phyloP scores from a whole-genome alignment of 2,329 filamentous ascomycete species.

The Beauveria sp. region DNA sequence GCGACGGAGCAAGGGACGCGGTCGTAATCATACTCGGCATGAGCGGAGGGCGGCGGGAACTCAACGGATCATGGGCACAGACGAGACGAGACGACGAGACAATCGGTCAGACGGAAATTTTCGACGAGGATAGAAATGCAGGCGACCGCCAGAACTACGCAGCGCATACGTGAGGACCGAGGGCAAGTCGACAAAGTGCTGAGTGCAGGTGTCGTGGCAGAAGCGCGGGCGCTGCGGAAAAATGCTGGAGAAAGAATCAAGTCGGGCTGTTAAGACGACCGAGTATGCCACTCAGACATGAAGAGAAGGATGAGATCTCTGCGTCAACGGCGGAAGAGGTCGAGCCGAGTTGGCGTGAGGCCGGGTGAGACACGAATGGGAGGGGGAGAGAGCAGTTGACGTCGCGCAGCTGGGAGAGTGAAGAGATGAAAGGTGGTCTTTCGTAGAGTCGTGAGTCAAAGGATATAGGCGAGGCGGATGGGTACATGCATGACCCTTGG shows the following conservation, averaged over 20 bases:
- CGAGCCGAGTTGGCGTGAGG: conserved; percentile 2
- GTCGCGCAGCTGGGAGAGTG: not conserved
- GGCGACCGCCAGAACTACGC: not conserved
- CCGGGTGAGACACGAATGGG: conserved; percentile 6
- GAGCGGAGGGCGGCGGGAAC: not conserved
- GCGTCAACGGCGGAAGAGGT: conserved; percentile 3
- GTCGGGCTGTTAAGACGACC: not conserved
- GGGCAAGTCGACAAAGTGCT: not conserved
- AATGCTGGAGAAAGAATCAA: not conserved
- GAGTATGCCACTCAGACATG: conserved; percentile 1
- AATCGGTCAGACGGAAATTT: not conserved
- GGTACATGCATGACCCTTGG: not conserved
- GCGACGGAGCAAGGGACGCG: conserved; percentile 19
- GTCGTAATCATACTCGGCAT: conserved; percentile 22
- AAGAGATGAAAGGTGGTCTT: not conserved
- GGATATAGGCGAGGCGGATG: not conserved
- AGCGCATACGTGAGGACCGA: not conserved
- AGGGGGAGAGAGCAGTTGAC: not conserved
- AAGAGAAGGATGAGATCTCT: not conserved
- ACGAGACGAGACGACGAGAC: not conserved
- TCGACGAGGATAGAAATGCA: not conserved
- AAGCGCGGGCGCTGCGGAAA: not conserved
- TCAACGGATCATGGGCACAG: not conserved
- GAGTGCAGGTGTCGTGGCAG: not conserved
- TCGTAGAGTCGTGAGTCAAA: not conserved